Base-by-base conservation (phyloP, 768 basidiomycete genomes). In the Auriscalpium microsporum region DNA sequence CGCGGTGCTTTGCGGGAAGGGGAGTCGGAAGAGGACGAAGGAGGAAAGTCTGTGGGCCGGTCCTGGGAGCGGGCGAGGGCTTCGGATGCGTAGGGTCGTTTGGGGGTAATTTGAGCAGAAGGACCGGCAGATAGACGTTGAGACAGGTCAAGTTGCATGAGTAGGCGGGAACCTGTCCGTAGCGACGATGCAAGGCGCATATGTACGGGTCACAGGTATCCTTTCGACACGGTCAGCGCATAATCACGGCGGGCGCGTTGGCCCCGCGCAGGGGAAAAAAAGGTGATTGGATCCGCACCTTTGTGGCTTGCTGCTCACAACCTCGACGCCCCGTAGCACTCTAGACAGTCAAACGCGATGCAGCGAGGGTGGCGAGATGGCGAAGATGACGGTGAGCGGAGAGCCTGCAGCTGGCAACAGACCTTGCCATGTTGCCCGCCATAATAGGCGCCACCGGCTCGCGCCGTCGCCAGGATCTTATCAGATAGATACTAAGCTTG, bases 131-230 rank as follows among this genome's bases (percentile, higher is more conserved):
- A 51, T 61, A 63, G 57, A 54, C 14, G 17, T n/a, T 66, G 64
- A 33, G 68, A 60, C 28, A 72, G 68, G 69, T 80, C 75, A 63
- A 78, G 64, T 75, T 79, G 78, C 81, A 84, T 83, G 73, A 80
- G 73, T 68, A 80, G 75, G 72, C 77, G 73, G 68, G 71, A 75
- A 75, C 78, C 75, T 55, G 73, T 68, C 62, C 73, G 72, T 58
- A 78, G 67, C 52, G 74, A 53, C 61, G 74, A 69, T 62, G 73
- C 76, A 66, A 77, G 64, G 73, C 75, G 77, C 80, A 83, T 83
- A 75, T 36, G 54, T 35, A 44, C 34, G 44, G 34, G 56, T 38
- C 38, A 58, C 48, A 50, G 28, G 16, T 4, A 40, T 54, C 13
- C 52, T 57, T 16, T 16, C 19, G 45, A 47, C 17, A 17, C 35